Base-by-base conservation (phyloP, 1,139 yeast genomes). In the Meyerozyma guilliermondii region DNA sequence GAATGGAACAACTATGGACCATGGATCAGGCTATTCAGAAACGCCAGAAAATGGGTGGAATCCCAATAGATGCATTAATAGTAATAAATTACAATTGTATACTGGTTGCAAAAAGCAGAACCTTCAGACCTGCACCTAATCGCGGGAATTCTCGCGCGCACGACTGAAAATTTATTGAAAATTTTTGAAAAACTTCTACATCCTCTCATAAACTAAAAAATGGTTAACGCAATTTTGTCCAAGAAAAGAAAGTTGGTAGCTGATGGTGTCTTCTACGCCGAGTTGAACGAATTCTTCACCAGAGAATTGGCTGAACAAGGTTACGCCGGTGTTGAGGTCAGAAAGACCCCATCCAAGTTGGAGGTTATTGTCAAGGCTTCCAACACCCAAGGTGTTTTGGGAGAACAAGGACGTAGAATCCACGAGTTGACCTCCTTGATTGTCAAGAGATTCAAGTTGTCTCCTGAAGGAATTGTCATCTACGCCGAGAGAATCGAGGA, bases 181-280 rank as follows among this genome's bases (percentile, higher is more conserved):
- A 33, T 11, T 33, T 33, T 33, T 20, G 24, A 33, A 33, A 17
- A 33, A 33, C 13, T 40, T 43, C 41, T 43, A 34, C 30, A 40
- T 26, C 22, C 22, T 40, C 41, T 38, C 41, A 39, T 35, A 41
- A 39, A 46, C 40, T 33, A 40, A 70, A 59, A n/a, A 63, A 77
- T 76, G 81, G 81, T 60, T 57, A 46, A 45, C 67, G 78, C 81
- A 66, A 76, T 80, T 69, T 81, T 83, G 68, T 83, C 91, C 68
- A 83, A 83, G 78, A 83, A 82, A 73, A 83, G 89, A 83, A 84
- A 83, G 83, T 78, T 83, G 65, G 97, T 91, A 75, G 97, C 97
- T 76, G 99, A 92, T 82, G 99, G 99, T 87, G 99, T 92, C 68
- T 88, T 92, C 84, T 92, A 85, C 95, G 99, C 99, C 77, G 99